These are phyloP conservation scores for Sporothrix globosa DNA, from an alignment of 2,329 filamentous ascomycete species.

Conservation along the genomic window DNA sequence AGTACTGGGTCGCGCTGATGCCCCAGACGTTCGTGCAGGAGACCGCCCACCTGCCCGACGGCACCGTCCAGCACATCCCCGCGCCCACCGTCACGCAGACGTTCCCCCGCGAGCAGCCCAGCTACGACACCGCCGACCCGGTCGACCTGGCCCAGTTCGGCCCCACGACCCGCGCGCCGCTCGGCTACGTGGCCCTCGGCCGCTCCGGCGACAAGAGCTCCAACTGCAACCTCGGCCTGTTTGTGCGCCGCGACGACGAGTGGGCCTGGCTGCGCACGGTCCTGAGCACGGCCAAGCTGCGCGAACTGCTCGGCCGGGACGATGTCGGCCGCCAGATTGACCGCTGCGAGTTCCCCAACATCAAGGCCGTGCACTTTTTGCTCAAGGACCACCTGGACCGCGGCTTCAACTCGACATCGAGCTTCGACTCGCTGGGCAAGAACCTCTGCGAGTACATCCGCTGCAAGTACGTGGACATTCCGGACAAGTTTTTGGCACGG, in stretches of 20 bases:
- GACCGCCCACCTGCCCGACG: slow-evolving; percentile 34
- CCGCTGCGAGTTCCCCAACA: slow-evolving; percentile 51
- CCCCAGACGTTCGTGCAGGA: slow-evolving; percentile 37
- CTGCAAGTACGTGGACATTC: slow-evolving; percentile 50
- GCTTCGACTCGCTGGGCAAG: slow-evolving; percentile 32
- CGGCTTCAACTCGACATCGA: slow-evolving; percentile 34
- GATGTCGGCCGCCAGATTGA: slow-evolving; percentile 47
- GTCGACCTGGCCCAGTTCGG: slow-evolving; percentile 33
- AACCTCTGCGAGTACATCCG: slow-evolving; percentile 39
- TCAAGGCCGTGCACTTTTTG: slow-evolving; percentile 36
- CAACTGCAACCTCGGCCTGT: slow-evolving; percentile 53
- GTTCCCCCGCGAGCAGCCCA: slow-evolving; percentile 34
- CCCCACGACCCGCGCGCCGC: slow-evolving; percentile 34
- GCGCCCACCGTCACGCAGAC: slow-evolving; percentile 36
- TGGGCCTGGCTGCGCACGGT: slow-evolving; percentile 51
- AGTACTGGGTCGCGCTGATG: slow-evolving; percentile 37
- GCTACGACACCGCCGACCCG: slow-evolving; percentile 34
- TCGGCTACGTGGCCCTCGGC: slow-evolving; percentile 44
- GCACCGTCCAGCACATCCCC: slow-evolving; percentile 34
- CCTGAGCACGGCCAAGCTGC: slow-evolving; percentile 47
- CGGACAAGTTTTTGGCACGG: slow-evolving; percentile 46
- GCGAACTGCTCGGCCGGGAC: slow-evolving; percentile 46
- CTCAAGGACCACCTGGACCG: slow-evolving; percentile 43
- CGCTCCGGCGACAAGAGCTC: slow-evolving; percentile 50
- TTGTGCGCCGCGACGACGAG: slow-evolving; percentile 49